Conservation (phyloP, 352 stramenopile species). For the Plasmopara viticola region DNA sequence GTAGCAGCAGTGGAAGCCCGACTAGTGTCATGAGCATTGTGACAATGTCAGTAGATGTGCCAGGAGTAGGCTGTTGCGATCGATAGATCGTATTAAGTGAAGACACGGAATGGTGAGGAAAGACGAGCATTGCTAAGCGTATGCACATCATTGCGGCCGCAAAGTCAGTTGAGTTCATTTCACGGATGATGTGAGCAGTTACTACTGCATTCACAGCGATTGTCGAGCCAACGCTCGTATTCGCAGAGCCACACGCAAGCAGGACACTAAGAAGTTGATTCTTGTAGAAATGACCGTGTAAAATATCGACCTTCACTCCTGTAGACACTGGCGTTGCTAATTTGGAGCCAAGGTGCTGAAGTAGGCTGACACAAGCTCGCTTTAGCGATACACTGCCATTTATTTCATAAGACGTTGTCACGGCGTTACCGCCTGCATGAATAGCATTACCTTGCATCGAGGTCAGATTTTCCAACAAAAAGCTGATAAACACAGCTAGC, state of each 20-base stretch:
- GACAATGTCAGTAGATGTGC: conserved; percentile 33
- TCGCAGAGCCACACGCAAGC: conserved; percentile 57
- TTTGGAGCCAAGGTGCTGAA: conserved; percentile 48
- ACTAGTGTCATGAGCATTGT: conserved; percentile 62
- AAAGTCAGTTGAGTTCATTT: conserved; percentile 55
- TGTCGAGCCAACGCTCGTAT: conserved; percentile 52
- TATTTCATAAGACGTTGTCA: conserved; percentile 6
- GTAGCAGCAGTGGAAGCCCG: conserved; percentile 50
- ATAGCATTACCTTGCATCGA: conserved; percentile 11
- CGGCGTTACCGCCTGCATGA: not conserved
- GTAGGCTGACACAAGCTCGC: conserved; percentile 53
- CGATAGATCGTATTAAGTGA: conserved; percentile 62
- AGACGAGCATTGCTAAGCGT: conserved; percentile 78
- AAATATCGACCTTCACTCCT: conserved; percentile 9
- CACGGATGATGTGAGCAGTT: conserved; percentile 50
- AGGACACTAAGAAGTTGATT: conserved; percentile 80
- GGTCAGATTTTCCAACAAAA: conserved; percentile 65
- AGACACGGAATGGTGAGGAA: conserved; percentile 72
- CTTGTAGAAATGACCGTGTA: conserved; percentile 55
- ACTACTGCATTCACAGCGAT: conserved; percentile 54
- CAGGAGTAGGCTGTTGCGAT: conserved; percentile 22
- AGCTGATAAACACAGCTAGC: conserved; percentile 41
- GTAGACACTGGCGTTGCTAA: conserved; percentile 5
- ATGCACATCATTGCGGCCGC: conserved; percentile 70
- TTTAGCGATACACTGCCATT: conserved; percentile 44